These are phyloP conservation scores for Mollisia scopiformis DNA, from an alignment of 2,329 filamentous ascomycete genomes.

Conservation along the genomic window DNA sequence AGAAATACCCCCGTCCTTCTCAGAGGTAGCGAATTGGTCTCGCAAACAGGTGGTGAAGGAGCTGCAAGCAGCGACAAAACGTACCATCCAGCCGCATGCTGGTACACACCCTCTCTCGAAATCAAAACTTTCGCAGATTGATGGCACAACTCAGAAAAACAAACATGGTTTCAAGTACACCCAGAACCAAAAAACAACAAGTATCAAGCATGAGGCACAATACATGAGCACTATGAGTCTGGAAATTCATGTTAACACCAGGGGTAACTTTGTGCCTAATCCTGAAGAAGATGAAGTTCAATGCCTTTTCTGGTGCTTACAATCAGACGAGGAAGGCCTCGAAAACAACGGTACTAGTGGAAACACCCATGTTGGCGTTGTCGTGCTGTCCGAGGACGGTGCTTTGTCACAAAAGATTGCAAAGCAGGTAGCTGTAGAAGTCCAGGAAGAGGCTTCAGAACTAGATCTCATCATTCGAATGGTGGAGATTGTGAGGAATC, in stretches of 20 bases:
- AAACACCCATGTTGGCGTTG: conserved; percentile 67
- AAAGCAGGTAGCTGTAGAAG: conserved; percentile 62
- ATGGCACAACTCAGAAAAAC: conserved; percentile 82
- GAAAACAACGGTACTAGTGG: conserved; percentile 51
- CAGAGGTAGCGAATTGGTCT: conserved; percentile 74
- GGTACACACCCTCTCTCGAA: conserved; percentile 22
- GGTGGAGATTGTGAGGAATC: conserved; percentile 79
- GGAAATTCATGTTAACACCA: conserved; percentile 88
- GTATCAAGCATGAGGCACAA: conserved; percentile 80
- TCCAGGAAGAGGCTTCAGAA: conserved; percentile 78
- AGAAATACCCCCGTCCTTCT: conserved; percentile 67
- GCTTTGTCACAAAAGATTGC: conserved; percentile 62
- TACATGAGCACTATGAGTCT: conserved; percentile 98
- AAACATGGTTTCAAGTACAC: conserved; percentile 85
- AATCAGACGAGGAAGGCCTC: conserved; percentile 68
- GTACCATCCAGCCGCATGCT: not conserved
- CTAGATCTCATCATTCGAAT: conserved; percentile 84
- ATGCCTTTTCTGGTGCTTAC: conserved; percentile 88
- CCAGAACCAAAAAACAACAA: conserved; percentile 73
- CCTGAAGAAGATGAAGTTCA: conserved; percentile 88
- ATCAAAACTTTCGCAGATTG: conserved; percentile 75
- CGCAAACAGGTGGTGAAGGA: conserved; percentile 37
- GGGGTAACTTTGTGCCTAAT: conserved; percentile 80
- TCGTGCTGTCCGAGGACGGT: conserved; percentile 69
- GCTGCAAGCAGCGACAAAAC: conserved; percentile 12